Percentiles rank a stretch among this genome's conserved stretches.
Conservation (phyloP, 345 rosid genomes). For the Gossypium anomalum region DNA sequence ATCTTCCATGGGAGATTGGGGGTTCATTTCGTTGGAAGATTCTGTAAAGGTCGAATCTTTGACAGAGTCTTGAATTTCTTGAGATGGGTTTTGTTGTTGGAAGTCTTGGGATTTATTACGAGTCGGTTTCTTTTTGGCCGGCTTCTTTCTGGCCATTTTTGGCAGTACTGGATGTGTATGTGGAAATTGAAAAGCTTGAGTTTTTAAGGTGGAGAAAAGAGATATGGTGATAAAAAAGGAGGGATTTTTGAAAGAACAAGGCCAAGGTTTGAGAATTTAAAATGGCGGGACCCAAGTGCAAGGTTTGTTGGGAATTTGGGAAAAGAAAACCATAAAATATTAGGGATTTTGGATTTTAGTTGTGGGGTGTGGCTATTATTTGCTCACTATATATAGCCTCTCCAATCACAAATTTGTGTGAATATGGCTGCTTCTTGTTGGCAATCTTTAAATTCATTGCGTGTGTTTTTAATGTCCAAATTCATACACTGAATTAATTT, state of each 20-base stretch:
- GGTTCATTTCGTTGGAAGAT: slow-evolving; percentile 10
- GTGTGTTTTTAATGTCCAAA: neutral
- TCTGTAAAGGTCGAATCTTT: slow-evolving; percentile 12
- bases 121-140: slow-evolving; percentile 48
- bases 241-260: neutral
- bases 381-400: neutral
- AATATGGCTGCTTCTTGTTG: neutral
- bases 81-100: slow-evolving; percentile 14
- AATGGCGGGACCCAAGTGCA: slow-evolving; percentile 33
- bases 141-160: slow-evolving; percentile 34
- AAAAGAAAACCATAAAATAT: neutral
- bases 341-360: neutral
- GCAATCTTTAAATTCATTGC: neutral
- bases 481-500: neutral
- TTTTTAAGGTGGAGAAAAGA: slow-evolving; percentile 31
- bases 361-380: neutral
- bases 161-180: slow-evolving; percentile 14
- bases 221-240: neutral
- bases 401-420: neutral
- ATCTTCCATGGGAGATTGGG: slow-evolving; percentile 34
- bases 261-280: slow-evolving; percentile 24
- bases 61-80: neutral
- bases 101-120: slow-evolving; percentile 14
- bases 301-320: slow-evolving; percentile 6
- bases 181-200: slow-evolving; percentile 28